These are phyloP conservation scores for Oemleria cerasiformis DNA, from an alignment of 306 rosid genomes.

Conservation along the genomic window DNA sequence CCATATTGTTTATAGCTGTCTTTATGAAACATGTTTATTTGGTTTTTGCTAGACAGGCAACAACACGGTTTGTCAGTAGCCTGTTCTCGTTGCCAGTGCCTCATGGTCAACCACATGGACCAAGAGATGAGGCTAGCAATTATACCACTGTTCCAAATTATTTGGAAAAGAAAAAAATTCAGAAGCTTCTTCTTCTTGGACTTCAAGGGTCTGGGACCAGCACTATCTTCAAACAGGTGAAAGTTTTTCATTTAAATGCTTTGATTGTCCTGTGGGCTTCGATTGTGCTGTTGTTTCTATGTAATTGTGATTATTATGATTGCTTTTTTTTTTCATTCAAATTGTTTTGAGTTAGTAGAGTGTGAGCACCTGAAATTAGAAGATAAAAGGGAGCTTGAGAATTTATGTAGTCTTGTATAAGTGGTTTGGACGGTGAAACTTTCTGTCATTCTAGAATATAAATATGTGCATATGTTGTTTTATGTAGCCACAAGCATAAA, in stretches of 20 bases:
- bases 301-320: not conserved
- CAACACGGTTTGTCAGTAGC: slow-evolving; percentile 71
- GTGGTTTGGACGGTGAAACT: not conserved
- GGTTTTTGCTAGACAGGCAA: slow-evolving; percentile 63
- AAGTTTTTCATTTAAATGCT: not conserved
- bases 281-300: not conserved
- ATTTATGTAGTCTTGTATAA: not conserved
- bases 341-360: not conserved
- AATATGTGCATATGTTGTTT: not conserved
- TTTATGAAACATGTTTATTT: slow-evolving; percentile 23
- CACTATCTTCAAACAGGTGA: slow-evolving; percentile 95
- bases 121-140: slow-evolving; percentile 77
- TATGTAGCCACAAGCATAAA: not conserved
- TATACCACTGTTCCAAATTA: slow-evolving; percentile 75
- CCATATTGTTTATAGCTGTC: slow-evolving; percentile 16
- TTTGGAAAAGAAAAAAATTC: slow-evolving; percentile 78
- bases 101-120: slow-evolving; percentile 70
- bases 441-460: not conserved
- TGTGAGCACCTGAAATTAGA: not conserved
- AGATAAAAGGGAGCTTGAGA: not conserved
- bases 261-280: not conserved
- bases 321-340: not conserved
- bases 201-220: slow-evolving; percentile 95
- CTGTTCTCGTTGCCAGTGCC: slow-evolving; percentile 84
- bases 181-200: slow-evolving; percentile 95